A percentile compares a stretch with the other conserved stretches of the same genome.
These are phyloP conservation scores for Epichloe amarillans DNA, from an alignment of 2,329 filamentous ascomycete species.

Conservation along the genomic window DNA sequence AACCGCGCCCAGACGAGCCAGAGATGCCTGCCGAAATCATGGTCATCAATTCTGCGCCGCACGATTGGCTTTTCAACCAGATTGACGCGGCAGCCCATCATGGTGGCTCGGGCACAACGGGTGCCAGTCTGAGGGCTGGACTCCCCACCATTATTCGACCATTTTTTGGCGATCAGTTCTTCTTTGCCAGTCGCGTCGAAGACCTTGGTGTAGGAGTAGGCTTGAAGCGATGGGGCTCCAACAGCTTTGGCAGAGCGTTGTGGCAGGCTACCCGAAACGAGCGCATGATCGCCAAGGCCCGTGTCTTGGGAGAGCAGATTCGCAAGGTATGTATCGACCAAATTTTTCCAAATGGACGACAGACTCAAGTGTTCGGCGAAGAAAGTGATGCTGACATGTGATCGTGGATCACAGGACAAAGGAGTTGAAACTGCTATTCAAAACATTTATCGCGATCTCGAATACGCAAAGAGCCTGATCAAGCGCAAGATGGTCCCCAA, in stretches of 20 bases:
- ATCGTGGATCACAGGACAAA: conserved; percentile 48
- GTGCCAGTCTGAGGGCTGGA: conserved; percentile 79
- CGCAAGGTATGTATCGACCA: conserved; percentile 50
- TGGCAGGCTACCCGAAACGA: conserved; percentile 87
- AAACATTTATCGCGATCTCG: conserved; percentile 84
- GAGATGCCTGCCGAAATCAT: conserved; percentile 69
- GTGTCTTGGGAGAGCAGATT: conserved; percentile 71
- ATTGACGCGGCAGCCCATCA: conserved; percentile 93
- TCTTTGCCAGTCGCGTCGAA: conserved; percentile 81
- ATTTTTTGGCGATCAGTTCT: conserved; percentile 93
- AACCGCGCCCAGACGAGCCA: conserved; percentile 44
- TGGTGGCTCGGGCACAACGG: conserved; percentile 87
- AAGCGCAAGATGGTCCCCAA: conserved; percentile 48
- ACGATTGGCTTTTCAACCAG: conserved; percentile 92
- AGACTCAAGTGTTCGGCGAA: background rate
- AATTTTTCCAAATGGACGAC: background rate
- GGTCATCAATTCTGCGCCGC: conserved; percentile 79
- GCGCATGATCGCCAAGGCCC: conserved; percentile 81
- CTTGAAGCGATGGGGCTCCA: conserved; percentile 80
- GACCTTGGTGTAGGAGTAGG: conserved; percentile 87
- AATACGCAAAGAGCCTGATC: conserved; percentile 79
- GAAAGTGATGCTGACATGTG: background rate
- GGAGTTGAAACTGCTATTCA: conserved; percentile 86
- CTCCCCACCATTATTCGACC: conserved; percentile 90
- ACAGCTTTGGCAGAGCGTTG: conserved; percentile 68